Evolutionary conservation across 2,329 filamentous ascomycete species (phyloP).

Genomic region (Golovinomyces cichoracearum): DNA sequence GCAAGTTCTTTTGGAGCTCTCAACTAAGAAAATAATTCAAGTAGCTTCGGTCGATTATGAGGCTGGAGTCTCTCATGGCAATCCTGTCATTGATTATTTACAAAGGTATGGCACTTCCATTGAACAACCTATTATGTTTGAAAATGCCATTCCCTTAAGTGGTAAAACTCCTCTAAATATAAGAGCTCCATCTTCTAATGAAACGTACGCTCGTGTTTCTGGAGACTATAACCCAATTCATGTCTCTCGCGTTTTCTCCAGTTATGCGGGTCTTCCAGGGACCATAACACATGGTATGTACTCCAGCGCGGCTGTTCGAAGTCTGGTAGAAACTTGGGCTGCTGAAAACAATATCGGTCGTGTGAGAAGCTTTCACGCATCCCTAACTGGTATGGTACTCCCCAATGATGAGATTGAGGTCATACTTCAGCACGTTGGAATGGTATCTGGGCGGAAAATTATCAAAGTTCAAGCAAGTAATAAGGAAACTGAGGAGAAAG

Average conservation of each 20-base stretch:
- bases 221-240: constrained; percentile 98
- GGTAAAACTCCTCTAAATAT: constrained; percentile 73
- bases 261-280: constrained; percentile 80
- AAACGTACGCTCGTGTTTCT: constrained; percentile 91
- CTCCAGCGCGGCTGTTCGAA: constrained; percentile 85
- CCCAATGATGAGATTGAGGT: constrained; percentile 90
- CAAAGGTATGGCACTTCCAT: constrained; percentile 74
- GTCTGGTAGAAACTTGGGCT: constrained; percentile 93
- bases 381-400: constrained; percentile 92
- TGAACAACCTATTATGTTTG: constrained; percentile 89
- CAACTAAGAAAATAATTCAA: constrained; percentile 91
- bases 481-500: constrained; percentile 87
- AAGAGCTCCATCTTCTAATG: constrained; percentile 82
- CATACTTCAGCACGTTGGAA: constrained; percentile 85
- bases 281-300: constrained; percentile 99
- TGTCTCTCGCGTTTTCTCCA: constrained; percentile 87
- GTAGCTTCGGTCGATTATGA: constrained; percentile 94
- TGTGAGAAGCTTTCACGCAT: constrained; percentile 90
- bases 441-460: constrained; percentile 96
- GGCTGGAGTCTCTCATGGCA: constrained; percentile 71
- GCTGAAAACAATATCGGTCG: constrained; percentile 96
- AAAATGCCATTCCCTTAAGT: constrained; percentile 86
- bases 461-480: constrained; percentile 96
- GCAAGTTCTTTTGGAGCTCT: constrained; percentile 76
- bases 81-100: constrained; percentile 90